phyloP scores from a whole-genome alignment of 192 early-diverging fungal genomes.

The Mortierella antarctica region DNA sequence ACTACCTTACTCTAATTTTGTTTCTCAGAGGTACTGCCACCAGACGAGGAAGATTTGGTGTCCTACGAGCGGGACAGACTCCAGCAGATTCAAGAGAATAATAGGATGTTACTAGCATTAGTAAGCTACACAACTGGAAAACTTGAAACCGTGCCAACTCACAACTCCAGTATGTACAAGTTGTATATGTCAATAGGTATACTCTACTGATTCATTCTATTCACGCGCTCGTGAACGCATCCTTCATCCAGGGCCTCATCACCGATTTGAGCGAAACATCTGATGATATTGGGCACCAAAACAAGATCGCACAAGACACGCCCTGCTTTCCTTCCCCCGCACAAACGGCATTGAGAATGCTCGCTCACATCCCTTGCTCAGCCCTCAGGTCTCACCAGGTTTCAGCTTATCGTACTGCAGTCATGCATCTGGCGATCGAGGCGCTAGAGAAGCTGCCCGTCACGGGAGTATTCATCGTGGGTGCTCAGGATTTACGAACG shows the following conservation, averaged over 20 bases:
- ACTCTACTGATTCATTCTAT: neutral
- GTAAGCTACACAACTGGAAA: slow-evolving; percentile 32
- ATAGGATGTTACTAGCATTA: slow-evolving; percentile 64
- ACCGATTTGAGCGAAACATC: slow-evolving; percentile 85
- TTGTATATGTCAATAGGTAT: neutral
- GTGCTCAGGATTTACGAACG: slow-evolving; percentile 75
- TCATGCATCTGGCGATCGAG: slow-evolving; percentile 71
- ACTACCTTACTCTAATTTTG: neutral
- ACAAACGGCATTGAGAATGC: slow-evolving; percentile 65
- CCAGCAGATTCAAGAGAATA: slow-evolving; percentile 71
- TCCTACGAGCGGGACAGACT: slow-evolving; percentile 68
- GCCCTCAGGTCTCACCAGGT: slow-evolving; percentile 59
- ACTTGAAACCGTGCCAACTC: neutral
- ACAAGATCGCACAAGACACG: slow-evolving; percentile 65
- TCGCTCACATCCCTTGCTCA: slow-evolving; percentile 70
- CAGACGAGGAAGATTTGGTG: slow-evolving; percentile 57
- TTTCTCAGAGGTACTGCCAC: slow-evolving; percentile 25
- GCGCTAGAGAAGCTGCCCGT: slow-evolving; percentile 67
- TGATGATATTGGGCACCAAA: slow-evolving; percentile 77
- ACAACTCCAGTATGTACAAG: neutral
- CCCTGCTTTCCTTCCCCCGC: slow-evolving; percentile 54
- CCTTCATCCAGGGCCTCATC: slow-evolving; percentile 67
- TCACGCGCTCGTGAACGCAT: too few species aligned
- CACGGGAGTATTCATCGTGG: slow-evolving; percentile 73
- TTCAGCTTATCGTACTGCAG: slow-evolving; percentile 66